A percentile compares a stretch with the other conserved stretches of the same genome.
These are phyloP conservation scores for Phytopythium oedochilum DNA, from an alignment of 352 stramenopile species.

Conservation along the genomic window DNA sequence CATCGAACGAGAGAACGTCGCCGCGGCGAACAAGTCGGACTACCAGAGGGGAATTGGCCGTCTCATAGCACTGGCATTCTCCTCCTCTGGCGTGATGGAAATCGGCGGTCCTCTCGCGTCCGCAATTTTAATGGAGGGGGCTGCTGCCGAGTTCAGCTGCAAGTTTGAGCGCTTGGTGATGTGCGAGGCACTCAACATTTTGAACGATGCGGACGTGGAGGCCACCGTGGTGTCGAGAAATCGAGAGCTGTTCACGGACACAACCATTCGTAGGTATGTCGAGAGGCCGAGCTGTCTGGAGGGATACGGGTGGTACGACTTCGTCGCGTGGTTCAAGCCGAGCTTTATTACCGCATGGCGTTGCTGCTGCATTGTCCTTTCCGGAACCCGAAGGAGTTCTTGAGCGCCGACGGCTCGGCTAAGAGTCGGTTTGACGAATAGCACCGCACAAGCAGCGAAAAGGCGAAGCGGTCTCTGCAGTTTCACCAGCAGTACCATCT, in stretches of 20 bases:
- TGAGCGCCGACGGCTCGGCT: background rate
- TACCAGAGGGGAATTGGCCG: constrained; percentile 11
- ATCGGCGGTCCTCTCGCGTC: constrained; percentile 18
- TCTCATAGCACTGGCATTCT: constrained; percentile 13
- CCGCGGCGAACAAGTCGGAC: background rate
- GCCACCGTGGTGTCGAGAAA: constrained; percentile 6
- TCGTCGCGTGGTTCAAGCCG: constrained; percentile 11
- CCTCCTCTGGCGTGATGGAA: constrained; percentile 17
- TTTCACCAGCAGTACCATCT: constrained; percentile 17
- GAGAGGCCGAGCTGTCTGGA: constrained; percentile 8
- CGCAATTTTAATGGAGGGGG: constrained; percentile 10
- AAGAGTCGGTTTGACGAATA: background rate
- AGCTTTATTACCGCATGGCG: constrained; percentile 13
- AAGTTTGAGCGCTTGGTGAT: constrained; percentile 12
- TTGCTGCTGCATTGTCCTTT: constrained; percentile 11
- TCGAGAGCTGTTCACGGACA: constrained; percentile 16
- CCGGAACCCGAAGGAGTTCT: constrained; percentile 1
- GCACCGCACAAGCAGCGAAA: background rate
- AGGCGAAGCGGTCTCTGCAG: constrained; percentile 4
- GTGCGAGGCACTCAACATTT: constrained; percentile 11
- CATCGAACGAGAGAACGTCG: constrained; percentile 4
- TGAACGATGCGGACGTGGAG: constrained; percentile 11
- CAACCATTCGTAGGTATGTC: constrained; percentile 10
- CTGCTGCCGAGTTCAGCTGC: constrained; percentile 14
- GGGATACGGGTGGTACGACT: constrained; percentile 15